Base-by-base conservation (phyloP, 169 alveolate genomes). In the Theileria sp. region DNA sequence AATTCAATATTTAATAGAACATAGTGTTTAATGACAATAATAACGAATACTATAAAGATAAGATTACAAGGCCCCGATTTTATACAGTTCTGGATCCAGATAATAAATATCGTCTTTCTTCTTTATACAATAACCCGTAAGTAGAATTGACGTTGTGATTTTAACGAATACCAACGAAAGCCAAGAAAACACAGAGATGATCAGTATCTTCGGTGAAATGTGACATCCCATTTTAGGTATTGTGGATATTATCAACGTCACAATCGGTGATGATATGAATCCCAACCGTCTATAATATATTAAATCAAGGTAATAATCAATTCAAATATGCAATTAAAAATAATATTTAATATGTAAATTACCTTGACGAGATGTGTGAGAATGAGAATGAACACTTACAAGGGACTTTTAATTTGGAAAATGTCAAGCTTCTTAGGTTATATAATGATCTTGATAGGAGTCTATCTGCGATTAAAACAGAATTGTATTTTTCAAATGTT, bases 211-310 rank as follows among this genome's bases (percentile, higher is more conserved):
- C 30, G 72, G 10, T 34, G 87, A 69, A 34, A 77, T 56, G 36
- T 61, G 23, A 54, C 19, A 70, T 21, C 79, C 60, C 21, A 66
- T 81, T 68, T 88, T 81, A 19, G 94, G 94, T n/a, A 90, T 73
- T 50, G 84, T 85, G 74, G 93, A 90, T 19, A 90, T 84, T 34
- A 90, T 81, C 49, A 90, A 75, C 3, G 93, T 85, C 32, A 90
- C 88, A 8, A 90, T 85, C 12, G 94, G 93, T 76, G 91, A 75
- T 26, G 94, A 78, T 88, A 89, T 89, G 77, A 86, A 89, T 10
- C 94, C 94, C 66, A 89, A 70, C 54, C 94, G 54, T 69, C 94
- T 84, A 49, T 26, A 79, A 9, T 13, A 25, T 23, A 3, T 50
- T 21, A 81, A 82, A 32, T 28, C 32, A 23, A 0, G 26, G n/a